Evolutionary conservation across 148 eudicot genomes (phyloP).

Genomic region (Fallopia convolvulus): DNA sequence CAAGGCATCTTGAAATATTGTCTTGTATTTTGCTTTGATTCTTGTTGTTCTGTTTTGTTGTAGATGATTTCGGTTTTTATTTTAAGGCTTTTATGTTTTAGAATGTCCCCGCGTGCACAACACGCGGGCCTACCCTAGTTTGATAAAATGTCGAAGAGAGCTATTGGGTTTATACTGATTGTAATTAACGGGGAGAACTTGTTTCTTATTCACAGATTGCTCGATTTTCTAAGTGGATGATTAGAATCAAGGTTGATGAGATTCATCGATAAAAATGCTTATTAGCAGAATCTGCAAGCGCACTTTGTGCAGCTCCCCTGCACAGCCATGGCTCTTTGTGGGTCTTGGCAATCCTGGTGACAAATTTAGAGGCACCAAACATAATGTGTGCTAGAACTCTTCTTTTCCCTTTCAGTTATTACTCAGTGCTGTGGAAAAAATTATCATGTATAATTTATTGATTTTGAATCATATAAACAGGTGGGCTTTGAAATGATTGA

Average conservation of each 20-base stretch:
- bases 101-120: no score
- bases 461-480: slow-evolving; percentile 19
- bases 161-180: not conserved
- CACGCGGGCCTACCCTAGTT: no score
- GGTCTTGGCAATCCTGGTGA: slow-evolving; percentile 90
- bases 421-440: not conserved
- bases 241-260: not conserved
- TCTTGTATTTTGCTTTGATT: no score
- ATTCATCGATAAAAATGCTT: slow-evolving; percentile 4
- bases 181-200: not conserved
- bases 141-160: not conserved
- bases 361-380: slow-evolving; percentile 72
- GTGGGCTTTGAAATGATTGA: slow-evolving; percentile 78
- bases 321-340: slow-evolving; percentile 77
- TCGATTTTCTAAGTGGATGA: not conserved
- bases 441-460: not conserved
- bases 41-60: no score
- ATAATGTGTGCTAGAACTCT: slow-evolving; percentile 40
- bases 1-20: no score
- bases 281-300: slow-evolving; percentile 15
- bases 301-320: slow-evolving; percentile 23
- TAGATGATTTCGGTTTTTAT: no score
- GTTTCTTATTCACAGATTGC: not conserved
- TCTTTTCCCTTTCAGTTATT: slow-evolving; percentile 1
- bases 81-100: no score